phyloP scores from a whole-genome alignment of 306 rosid species.

The Senna tora region DNA sequence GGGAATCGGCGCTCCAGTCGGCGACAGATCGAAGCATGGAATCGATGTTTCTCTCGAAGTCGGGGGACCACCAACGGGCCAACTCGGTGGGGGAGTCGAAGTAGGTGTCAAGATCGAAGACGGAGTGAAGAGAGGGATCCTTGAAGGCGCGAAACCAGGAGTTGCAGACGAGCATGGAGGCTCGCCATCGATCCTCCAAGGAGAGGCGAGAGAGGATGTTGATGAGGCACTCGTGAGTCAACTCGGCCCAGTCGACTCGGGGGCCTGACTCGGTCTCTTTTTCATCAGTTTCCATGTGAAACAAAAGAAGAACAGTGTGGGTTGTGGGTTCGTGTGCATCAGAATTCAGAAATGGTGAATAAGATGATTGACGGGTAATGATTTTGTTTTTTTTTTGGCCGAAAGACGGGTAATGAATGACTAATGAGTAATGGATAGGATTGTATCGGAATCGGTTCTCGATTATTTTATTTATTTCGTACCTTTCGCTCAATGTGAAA shows the following conservation, averaged over 20 bases:
- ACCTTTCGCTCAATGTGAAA: too few relatives aligned
- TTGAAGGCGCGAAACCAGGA: conserved; percentile 69
- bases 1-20: conserved; percentile 56
- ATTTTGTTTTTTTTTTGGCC: too few relatives aligned
- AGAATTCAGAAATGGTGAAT: too few relatives aligned
- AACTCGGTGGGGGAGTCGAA: conserved; percentile 53
- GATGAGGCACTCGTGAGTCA: conserved; percentile 75
- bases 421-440: too few relatives aligned
- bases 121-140: conserved; percentile 67
- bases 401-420: too few relatives aligned
- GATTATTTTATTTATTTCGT: too few relatives aligned
- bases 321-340: not conserved
- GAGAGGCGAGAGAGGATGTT: conserved; percentile 75
- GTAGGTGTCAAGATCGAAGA: conserved; percentile 65
- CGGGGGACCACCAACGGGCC: conserved; percentile 66
- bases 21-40: conserved; percentile 76
- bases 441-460: too few relatives aligned
- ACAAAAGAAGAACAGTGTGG: not conserved
- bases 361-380: not conserved
- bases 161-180: conserved; percentile 76
- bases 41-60: conserved; percentile 68
- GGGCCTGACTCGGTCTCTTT: conserved; percentile 33
- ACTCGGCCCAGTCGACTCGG: conserved; percentile 65
- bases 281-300: conserved; percentile 34
- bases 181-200: conserved; percentile 71